Percentiles rank a stretch among this genome's conserved stretches.
These are phyloP conservation scores for Pseudogymnoascus sp. DNA, from an alignment of 2,329 filamentous ascomycete species.

Conservation along the genomic window DNA sequence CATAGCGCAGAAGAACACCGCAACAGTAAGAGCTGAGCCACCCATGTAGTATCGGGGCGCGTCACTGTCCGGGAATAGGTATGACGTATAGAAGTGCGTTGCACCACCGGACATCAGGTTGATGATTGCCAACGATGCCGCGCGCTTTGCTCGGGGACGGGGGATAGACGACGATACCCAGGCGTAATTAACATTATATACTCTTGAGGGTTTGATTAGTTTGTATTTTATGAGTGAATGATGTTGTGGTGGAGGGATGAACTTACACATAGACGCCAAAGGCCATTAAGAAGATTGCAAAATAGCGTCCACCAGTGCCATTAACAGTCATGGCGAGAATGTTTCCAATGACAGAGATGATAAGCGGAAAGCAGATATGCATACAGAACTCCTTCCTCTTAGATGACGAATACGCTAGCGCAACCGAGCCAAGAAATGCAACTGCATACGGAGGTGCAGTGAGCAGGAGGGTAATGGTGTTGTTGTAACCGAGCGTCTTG, in stretches of 20 bases:
- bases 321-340: slow-evolving; percentile 10
- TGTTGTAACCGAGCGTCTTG: slow-evolving; percentile 22
- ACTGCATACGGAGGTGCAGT: slow-evolving; percentile 29
- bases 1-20: background rate
- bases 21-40: background rate
- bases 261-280: slow-evolving; percentile 7
- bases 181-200: slow-evolving; percentile 1
- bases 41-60: slow-evolving; percentile 27
- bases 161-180: slow-evolving; percentile 13
- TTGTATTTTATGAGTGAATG: background rate
- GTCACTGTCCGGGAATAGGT: slow-evolving; percentile 27
- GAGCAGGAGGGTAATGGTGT: slow-evolving; percentile 24
- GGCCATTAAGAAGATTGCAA: slow-evolving; percentile 12
- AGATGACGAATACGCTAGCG: slow-evolving; percentile 14
- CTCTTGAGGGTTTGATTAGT: background rate
- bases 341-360: slow-evolving; percentile 11
- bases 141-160: slow-evolving; percentile 12
- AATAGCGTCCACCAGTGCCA: slow-evolving; percentile 11
- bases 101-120: slow-evolving; percentile 18
- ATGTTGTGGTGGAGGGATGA: background rate
- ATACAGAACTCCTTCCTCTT: slow-evolving; percentile 16
- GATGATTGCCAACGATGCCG: slow-evolving; percentile 17
- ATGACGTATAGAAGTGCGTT: slow-evolving; percentile 24
- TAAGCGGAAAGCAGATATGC: slow-evolving; percentile 10
- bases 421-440: slow-evolving; percentile 17